Percentiles rank a stretch among this genome's conserved stretches.
These are phyloP conservation scores for Acacia crassicarpa DNA, from an alignment of 306 rosid genomes.

Conservation along the genomic window DNA sequence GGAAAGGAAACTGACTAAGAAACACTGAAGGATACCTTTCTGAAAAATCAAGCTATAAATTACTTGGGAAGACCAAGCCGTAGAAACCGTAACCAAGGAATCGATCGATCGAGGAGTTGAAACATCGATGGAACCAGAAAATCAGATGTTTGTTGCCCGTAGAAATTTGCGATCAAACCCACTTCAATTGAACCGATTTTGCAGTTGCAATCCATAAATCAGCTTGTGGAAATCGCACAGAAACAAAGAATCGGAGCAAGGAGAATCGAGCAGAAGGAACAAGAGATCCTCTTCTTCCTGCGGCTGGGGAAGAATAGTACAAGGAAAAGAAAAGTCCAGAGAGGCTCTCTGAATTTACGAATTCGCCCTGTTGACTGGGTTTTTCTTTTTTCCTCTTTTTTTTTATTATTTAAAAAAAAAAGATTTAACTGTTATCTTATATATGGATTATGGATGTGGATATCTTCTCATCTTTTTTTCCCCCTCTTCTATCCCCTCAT, in stretches of 20 bases:
- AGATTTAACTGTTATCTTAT: neutral
- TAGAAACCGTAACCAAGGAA: slow-evolving; percentile 42
- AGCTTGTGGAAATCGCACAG: slow-evolving; percentile 20
- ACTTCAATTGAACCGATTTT: slow-evolving; percentile 34
- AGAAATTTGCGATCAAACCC: slow-evolving; percentile 18
- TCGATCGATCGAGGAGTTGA: slow-evolving; percentile 39
- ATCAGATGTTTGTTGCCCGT: slow-evolving; percentile 18
- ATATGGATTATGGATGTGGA: no score
- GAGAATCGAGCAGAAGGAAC: slow-evolving; percentile 1
- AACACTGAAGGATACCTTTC: slow-evolving; percentile 27
- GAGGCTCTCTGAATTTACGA: neutral
- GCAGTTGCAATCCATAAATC: slow-evolving; percentile 54
- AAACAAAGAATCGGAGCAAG: slow-evolving; percentile 9
- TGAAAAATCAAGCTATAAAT: slow-evolving; percentile 1
- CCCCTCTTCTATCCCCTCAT: no score
- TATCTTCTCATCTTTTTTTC: no score
- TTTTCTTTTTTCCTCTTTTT: neutral
- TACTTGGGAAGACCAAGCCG: slow-evolving; percentile 33
- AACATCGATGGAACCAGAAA: slow-evolving; percentile 28
- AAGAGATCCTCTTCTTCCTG: neutral
- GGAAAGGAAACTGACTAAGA: neutral
- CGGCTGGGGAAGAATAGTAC: neutral
- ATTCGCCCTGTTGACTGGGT: neutral
- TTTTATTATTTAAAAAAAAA: no score
- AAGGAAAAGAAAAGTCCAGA: neutral